Base-by-base conservation (phyloP, 306 rosid genomes). In the Fragaria nilgerrensis region DNA sequence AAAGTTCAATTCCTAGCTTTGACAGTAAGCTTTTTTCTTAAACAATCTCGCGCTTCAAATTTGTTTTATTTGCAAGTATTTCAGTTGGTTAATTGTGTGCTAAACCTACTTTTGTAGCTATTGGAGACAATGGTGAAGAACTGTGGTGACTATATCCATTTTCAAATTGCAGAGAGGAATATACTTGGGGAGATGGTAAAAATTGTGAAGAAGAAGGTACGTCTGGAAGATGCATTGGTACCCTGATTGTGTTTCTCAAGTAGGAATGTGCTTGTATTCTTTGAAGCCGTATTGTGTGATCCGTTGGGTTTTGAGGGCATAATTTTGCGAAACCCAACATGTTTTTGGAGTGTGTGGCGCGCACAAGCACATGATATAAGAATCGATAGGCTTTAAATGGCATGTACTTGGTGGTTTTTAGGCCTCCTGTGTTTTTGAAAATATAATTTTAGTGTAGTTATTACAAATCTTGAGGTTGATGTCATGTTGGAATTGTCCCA, bases 61-160 rank as follows among this genome's bases (percentile, higher is more conserved):
- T 62, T 59, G n/a, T 53, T 65, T 64, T 12, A 45, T 59, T 70
- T 76, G 72, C 29, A 73, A 48, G 69, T 73, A 19, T 79, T 70
- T 70, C 47, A 68, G 59, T 25, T 82, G 78, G 77, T 82, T 85
- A 62, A 70, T 75, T 77, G 75, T 77, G 72, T 83, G 75, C 78
- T 44, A 47, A 81, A 75, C 73, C 73, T 37, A 66, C 13, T 63
- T 70, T 75, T 76, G 84, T 83, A 96, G 99, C 98, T 96, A 44
- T 82, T 96, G 82, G 99, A 96, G 85, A 96, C 99, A 39, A 90
- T 96, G 99, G 99, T 96, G 82, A 96, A 96, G 94, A 96, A 96
- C 81, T 96, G 98, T 77, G 99, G 99, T 83, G 98, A 96, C 44
- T 81, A 78, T 76, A 88, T 91, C 78, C 99, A 96, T 85, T 87